A percentile compares a stretch with the other conserved stretches of the same genome.
Evolutionary conservation across 495 filamentous ascomycete species (phyloP).

Genomic region (Parathielavia appendiculata): DNA sequence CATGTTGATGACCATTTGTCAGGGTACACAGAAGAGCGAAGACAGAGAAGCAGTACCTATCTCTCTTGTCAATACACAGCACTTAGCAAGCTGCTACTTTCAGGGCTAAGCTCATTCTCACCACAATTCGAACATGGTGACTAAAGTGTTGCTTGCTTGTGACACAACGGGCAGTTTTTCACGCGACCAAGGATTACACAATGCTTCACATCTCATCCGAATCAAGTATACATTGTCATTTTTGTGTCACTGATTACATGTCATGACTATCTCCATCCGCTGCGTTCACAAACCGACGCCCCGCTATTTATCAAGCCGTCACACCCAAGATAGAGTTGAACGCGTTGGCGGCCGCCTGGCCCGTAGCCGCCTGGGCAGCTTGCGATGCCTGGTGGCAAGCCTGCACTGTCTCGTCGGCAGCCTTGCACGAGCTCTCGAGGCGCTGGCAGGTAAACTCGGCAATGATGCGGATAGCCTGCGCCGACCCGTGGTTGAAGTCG

Average conservation of each 20-base stretch:
- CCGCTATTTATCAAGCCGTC: slow-evolving; percentile 9
- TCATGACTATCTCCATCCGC: not conserved
- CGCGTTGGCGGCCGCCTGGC: slow-evolving; percentile 55
- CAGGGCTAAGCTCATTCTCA: too few relatives aligned
- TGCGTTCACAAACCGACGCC: not conserved
- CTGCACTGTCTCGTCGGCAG: slow-evolving; percentile 40
- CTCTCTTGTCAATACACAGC: too few relatives aligned
- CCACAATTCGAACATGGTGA: too few relatives aligned
- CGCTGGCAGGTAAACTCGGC: slow-evolving; percentile 53
- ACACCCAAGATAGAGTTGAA: slow-evolving; percentile 50
- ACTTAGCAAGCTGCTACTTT: too few relatives aligned
- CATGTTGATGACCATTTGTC: slow-evolving; percentile 6
- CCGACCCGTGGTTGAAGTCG: slow-evolving; percentile 57
- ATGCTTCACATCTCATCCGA: too few relatives aligned
- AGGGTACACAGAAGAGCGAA: not conserved
- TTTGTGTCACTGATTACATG: not conserved
- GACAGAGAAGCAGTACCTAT: too few relatives aligned
- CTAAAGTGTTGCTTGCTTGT: too few relatives aligned
- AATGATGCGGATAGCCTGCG: slow-evolving; percentile 52
- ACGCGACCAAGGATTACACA: too few relatives aligned
- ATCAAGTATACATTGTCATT: too few relatives aligned
- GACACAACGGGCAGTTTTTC: too few relatives aligned
- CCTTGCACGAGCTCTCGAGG: slow-evolving; percentile 50
- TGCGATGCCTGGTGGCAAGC: slow-evolving; percentile 44
- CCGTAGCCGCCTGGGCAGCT: slow-evolving; percentile 32